phyloP scores from a whole-genome alignment of 768 basidiomycete species.

The Candolleomyces aberdarensis region DNA sequence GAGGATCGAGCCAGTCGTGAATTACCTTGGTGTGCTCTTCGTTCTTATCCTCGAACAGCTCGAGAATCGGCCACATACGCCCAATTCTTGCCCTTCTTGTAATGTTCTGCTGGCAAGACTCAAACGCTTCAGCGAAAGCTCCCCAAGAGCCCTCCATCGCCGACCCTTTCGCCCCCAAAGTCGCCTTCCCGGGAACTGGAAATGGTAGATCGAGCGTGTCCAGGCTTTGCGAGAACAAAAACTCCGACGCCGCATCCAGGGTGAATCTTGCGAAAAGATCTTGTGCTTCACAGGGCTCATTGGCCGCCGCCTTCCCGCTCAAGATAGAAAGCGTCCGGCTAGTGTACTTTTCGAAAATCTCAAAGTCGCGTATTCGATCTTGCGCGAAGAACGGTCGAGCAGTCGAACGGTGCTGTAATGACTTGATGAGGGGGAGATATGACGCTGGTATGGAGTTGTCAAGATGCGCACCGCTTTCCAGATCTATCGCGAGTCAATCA shows the following conservation, averaged over 20 bases:
- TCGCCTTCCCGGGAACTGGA: constrained; percentile 43
- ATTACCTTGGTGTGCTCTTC: constrained; percentile 47
- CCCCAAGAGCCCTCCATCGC: constrained; percentile 60
- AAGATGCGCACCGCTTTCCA: constrained; percentile 60
- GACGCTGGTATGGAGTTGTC: background rate
- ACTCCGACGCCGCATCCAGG: constrained; percentile 70
- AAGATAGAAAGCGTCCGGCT: constrained; percentile 46
- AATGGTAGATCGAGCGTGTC: constrained; percentile 56
- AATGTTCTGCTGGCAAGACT: constrained; percentile 52
- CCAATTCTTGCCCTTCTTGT: constrained; percentile 49
- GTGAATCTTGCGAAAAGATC: constrained; percentile 68
- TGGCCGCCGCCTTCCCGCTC: constrained; percentile 32
- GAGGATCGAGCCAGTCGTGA: constrained; percentile 59
- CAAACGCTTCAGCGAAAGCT: constrained; percentile 57
- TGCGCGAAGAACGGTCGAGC: constrained; percentile 73
- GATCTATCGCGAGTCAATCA: constrained; percentile 26
- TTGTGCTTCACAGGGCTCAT: constrained; percentile 57
- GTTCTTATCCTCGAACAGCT: constrained; percentile 55
- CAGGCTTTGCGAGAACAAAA: constrained; percentile 65
- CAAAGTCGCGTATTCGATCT: constrained; percentile 70
- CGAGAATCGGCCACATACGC: constrained; percentile 58
- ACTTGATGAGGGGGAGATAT: background rate
- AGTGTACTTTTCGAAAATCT: constrained; percentile 59
- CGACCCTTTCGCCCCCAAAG: constrained; percentile 56
- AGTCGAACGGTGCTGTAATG: constrained; percentile 54